These are phyloP conservation scores for Phialophora verrucosa DNA, from an alignment of 2,329 filamentous ascomycete genomes.

Conservation along the genomic window DNA sequence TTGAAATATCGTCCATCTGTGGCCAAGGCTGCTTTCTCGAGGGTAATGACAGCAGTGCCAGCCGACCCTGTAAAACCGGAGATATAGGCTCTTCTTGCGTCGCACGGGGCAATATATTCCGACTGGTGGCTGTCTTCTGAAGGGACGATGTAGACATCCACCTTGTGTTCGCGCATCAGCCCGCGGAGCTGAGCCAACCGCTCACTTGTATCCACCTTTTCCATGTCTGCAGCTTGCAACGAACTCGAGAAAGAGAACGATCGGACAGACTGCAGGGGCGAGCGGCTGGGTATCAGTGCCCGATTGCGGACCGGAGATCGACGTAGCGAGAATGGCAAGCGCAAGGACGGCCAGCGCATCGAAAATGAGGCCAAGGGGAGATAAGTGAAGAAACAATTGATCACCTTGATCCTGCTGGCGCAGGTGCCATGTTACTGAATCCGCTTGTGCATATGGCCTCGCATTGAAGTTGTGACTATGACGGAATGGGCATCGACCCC, in stretches of 20 bases:
- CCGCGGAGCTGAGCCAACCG: conserved; percentile 77
- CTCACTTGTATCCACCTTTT: conserved; percentile 75
- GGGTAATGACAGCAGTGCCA: conserved; percentile 86
- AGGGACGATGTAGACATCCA: conserved; percentile 93
- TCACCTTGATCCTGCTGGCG: conserved; percentile 6
- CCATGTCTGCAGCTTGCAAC: conserved; percentile 65
- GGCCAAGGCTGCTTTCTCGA: conserved; percentile 83
- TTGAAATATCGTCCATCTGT: conserved; percentile 99
- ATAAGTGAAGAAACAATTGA: conserved; percentile 4
- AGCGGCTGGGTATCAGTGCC: not conserved
- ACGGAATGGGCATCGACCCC: not conserved
- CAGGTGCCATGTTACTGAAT: conserved; percentile 10
- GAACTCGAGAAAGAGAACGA: conserved; percentile 48
- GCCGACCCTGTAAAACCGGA: conserved; percentile 94
- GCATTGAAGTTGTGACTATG: not conserved
- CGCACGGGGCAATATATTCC: conserved; percentile 96
- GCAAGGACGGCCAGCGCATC: conserved; percentile 37
- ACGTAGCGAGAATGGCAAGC: conserved; percentile 33
- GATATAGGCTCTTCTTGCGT: conserved; percentile 88
- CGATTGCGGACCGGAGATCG: conserved; percentile 22
- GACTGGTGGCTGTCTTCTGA: conserved; percentile 98
- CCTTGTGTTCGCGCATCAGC: conserved; percentile 83
- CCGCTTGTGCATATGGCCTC: not conserved
- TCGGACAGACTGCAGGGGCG: conserved; percentile 41
- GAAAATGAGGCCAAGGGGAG: conserved; percentile 18